Conservation (phyloP, 306 rosid species). For the Cercis canadensis region DNA sequence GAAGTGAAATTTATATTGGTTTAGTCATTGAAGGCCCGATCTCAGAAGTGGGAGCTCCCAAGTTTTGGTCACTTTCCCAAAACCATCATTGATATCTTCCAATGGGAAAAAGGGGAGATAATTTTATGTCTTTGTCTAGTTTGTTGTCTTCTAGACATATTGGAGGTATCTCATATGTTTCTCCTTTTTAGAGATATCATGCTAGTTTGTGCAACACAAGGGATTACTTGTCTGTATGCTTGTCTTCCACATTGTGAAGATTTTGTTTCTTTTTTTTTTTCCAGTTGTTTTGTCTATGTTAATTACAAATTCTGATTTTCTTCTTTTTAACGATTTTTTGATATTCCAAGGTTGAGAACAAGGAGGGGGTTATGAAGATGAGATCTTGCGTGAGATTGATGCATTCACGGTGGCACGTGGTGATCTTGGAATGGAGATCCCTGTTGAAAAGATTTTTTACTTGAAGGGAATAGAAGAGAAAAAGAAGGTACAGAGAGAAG, state of each 20-base stretch:
- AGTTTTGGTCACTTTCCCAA: neutral
- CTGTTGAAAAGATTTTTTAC: slow-evolving; percentile 94
- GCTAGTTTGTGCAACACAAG: slow-evolving; percentile 6
- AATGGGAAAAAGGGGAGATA: too few species aligned
- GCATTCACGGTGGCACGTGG: slow-evolving; percentile 99
- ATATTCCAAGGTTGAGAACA: slow-evolving; percentile 81
- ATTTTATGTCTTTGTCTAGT: too few species aligned
- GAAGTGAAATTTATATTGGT: slow-evolving; percentile 8
- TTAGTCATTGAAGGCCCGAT: neutral
- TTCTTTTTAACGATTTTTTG: slow-evolving; percentile 31
- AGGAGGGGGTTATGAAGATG: slow-evolving; percentile 97
- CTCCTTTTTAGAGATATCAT: too few species aligned
- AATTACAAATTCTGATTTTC: slow-evolving; percentile 17
- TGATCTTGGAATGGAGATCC: slow-evolving; percentile 98
- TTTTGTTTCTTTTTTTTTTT: neutral
- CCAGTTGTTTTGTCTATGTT: neutral
- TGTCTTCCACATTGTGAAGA: neutral
- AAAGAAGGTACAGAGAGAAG: too few species aligned
- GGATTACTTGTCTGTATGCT: slow-evolving; percentile 3
- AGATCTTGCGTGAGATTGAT: slow-evolving; percentile 92
- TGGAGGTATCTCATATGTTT: too few species aligned
- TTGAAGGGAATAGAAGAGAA: too few species aligned
- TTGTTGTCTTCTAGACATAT: slow-evolving; percentile 10
- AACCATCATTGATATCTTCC: neutral
- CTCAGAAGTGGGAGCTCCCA: neutral